Evolutionary conservation across 495 filamentous ascomycete genomes (phyloP).

Genomic region (Astrothelium subdiscretum): DNA sequence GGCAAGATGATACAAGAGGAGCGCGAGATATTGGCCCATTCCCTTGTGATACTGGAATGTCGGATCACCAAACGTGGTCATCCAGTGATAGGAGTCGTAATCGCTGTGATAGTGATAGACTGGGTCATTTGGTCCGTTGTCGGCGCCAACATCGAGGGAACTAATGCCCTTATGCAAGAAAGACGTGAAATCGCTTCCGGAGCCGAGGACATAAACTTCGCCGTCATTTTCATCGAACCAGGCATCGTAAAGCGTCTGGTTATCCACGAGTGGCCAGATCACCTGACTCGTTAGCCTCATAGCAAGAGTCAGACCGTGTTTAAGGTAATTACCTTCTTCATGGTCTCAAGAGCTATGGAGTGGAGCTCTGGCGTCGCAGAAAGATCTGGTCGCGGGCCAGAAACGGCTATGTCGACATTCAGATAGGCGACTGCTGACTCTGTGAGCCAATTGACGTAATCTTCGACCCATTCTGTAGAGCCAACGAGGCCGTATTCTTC

Average conservation of each 20-base stretch:
- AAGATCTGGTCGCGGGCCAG: too few relatives aligned
- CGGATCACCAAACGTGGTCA: constrained; percentile 24
- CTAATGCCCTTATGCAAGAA: constrained; percentile 24
- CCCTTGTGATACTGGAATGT: constrained; percentile 19
- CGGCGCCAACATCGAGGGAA: constrained; percentile 21
- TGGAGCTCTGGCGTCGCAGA: too few relatives aligned
- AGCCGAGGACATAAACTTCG: constrained; percentile 21
- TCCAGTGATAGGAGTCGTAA: constrained; percentile 26
- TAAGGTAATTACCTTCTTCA: too few relatives aligned
- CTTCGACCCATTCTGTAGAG: constrained; percentile 27
- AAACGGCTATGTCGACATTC: too few relatives aligned
- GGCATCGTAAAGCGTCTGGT: too few relatives aligned
- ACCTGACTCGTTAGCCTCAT: too few relatives aligned
- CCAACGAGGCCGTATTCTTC: constrained; percentile 44
- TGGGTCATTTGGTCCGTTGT: constrained; percentile 14
- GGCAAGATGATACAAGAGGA: constrained; percentile 29
- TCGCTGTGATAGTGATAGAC: constrained; percentile 27
- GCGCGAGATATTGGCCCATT: constrained; percentile 23
- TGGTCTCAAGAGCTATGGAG: too few relatives aligned
- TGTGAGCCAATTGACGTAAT: constrained; percentile 24
- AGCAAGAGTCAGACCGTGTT: too few relatives aligned
- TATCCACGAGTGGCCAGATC: too few relatives aligned
- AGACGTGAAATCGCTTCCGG: constrained; percentile 21
- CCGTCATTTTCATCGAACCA: constrained; percentile 11
- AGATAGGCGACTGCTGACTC: constrained; percentile 43